Evolutionary conservation across 805 yeast species (phyloP), one percentile per base, ranked within the genome.

Genomic region (Candida boleticola): DNA sequence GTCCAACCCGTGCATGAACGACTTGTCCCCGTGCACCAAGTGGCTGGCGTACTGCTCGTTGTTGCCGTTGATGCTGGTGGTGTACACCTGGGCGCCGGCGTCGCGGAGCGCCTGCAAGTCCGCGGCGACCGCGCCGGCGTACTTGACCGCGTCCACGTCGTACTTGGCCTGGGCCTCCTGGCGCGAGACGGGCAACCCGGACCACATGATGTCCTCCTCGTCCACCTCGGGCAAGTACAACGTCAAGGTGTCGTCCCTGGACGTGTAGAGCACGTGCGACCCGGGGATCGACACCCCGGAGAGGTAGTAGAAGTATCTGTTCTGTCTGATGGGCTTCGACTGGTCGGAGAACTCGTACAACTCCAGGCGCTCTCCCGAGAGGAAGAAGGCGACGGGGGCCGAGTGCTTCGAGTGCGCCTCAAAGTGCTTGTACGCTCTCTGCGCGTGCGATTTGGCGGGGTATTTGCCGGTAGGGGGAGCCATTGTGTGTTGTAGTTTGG

Each of bases 191-290:
- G 99, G 99, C 63, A 84, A 57, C 0, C 99, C 99, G 44, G 93
- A 83, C 99, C 99, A 92, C 89, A 93, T 85, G 32, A 92, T 85
- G 57, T 88, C 97, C 34, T 93, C 98, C 33, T 75, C 66, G 56
- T 89, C 96, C 30, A 92, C 73, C 40, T 85, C 77, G 1, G 98
- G 97, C 39, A 93, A 69, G 55, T 85, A 92, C 20, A 92, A 66
- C 0, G 82, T 79, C 46, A 89, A 70, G 40, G 78, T 73, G 34
- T 83, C 87, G 5, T 61, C 51, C 3, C 50, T 55, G 29, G 81
- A 54, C 37, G 79, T 69, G 56, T 77, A 92, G 18, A 85, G 64
- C 1, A 88, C 75, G 51, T 79, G 83, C 26, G 85, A 73, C 1
- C 93, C 95, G 0, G 93, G 89, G 37, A 88, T 73, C 48, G 85